Conservation (phyloP, 768 basidiomycete species). For the Vishniacozyma victoriae region DNA sequence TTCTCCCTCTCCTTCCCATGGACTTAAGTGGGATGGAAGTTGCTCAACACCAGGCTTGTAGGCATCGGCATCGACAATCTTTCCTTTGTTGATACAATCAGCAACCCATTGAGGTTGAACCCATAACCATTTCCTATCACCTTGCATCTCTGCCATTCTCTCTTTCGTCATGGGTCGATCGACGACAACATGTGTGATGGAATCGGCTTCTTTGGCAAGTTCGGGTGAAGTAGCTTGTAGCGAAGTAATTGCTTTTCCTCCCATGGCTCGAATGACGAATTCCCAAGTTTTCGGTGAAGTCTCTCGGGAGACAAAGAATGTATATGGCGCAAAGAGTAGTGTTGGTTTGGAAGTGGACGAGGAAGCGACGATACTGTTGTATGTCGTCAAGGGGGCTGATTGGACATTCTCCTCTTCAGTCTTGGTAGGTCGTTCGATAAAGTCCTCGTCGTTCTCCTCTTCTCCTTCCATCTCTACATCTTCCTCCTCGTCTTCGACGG, state of each 20-base stretch:
- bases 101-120: constrained; percentile 98
- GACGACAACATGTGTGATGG: constrained; percentile 91
- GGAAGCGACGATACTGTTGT: constrained; percentile 45
- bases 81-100: constrained; percentile 85
- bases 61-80: constrained; percentile 72
- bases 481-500: constrained; percentile 24
- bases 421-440: constrained; percentile 47
- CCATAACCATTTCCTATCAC: constrained; percentile 67
- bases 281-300: constrained; percentile 87
- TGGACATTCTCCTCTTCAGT: constrained; percentile 38
- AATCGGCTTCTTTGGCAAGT: constrained; percentile 62
- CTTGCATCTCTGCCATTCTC: constrained; percentile 57
- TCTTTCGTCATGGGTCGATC: constrained; percentile 64
- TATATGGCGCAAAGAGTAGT: constrained; percentile 70
- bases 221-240: constrained; percentile 47
- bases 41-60: constrained; percentile 80
- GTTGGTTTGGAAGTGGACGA: constrained; percentile 45
- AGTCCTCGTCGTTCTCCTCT: constrained; percentile 43
- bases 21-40: constrained; percentile 90
- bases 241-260: constrained; percentile 82
- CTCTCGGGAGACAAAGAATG: constrained; percentile 90
- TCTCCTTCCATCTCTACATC: constrained; percentile 30
- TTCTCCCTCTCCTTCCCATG: constrained; percentile 71
- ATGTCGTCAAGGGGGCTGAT: constrained; percentile 57
- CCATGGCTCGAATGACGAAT: constrained; percentile 85